Percentiles rank a stretch among this genome's conserved stretches.
These are phyloP conservation scores for Hemileccinum rubropunctum DNA, from an alignment of 768 basidiomycete genomes.

Conservation along the genomic window DNA sequence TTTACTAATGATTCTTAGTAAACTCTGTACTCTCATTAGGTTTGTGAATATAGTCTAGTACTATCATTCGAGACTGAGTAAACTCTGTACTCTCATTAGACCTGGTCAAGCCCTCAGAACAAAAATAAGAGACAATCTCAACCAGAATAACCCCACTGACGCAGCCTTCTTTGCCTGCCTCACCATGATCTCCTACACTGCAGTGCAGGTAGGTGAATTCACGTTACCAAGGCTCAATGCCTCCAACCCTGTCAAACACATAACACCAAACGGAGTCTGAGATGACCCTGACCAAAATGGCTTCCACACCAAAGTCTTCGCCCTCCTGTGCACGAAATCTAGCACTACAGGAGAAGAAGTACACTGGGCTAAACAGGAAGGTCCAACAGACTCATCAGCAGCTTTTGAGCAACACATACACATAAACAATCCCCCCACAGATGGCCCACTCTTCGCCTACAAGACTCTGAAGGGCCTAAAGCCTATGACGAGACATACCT, in stretches of 20 bases:
- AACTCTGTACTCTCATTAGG: too few relatives aligned
- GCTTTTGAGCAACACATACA: conserved; percentile 27
- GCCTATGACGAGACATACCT: conserved; percentile 6
- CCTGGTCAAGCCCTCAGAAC: too few relatives aligned
- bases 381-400: conserved; percentile 21
- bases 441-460: conserved; percentile 32
- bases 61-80: too few relatives aligned
- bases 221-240: conserved; percentile 2
- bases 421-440: conserved; percentile 25
- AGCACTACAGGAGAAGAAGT: conserved; percentile 32
- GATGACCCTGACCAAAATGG: too few relatives aligned
- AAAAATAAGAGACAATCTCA: too few relatives aligned
- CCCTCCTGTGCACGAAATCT: conserved; percentile 7
- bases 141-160: too few relatives aligned
- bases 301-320: too few relatives aligned
- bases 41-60: too few relatives aligned
- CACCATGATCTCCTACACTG: conserved; percentile 15
- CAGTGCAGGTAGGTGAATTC: conserved; percentile 19
- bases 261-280: conserved; percentile 10
- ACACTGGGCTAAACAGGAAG: conserved; percentile 31
- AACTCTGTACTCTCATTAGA: too few relatives aligned
- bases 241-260: too few relatives aligned
- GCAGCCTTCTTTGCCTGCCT: conserved; percentile 19
- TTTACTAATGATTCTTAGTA: too few relatives aligned
- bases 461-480: conserved; percentile 6